These are phyloP conservation scores for Rachicladosporium sp. DNA, from an alignment of 2,329 filamentous ascomycete species.

Conservation along the genomic window DNA sequence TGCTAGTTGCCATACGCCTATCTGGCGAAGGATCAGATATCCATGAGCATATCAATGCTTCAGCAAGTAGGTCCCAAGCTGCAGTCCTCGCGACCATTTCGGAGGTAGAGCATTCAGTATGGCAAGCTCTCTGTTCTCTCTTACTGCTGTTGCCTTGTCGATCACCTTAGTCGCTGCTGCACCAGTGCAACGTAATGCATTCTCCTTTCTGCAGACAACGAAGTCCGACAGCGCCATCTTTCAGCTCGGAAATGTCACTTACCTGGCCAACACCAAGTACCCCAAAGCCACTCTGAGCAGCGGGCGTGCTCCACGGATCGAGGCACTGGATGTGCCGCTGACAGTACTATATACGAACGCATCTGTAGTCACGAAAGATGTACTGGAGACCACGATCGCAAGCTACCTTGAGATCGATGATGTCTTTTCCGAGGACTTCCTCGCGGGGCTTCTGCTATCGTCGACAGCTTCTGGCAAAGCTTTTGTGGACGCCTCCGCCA, in stretches of 20 bases:
- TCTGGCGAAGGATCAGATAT: too few relatives aligned
- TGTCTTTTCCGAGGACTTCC: constrained; percentile 26
- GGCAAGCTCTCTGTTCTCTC: too few relatives aligned
- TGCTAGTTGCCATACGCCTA: too few relatives aligned
- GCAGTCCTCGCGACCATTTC: too few relatives aligned
- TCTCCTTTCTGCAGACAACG: not conserved
- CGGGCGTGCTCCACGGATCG: not conserved
- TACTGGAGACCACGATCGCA: constrained; percentile 19
- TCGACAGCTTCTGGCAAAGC: constrained; percentile 14
- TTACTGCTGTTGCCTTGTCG: too few relatives aligned
- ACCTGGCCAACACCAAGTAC: constrained; percentile 24
- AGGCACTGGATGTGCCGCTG: constrained; percentile 9
- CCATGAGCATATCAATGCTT: too few relatives aligned
- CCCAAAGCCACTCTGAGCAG: constrained; percentile 14
- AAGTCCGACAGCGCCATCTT: constrained; percentile 26
- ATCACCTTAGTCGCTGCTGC: too few relatives aligned
- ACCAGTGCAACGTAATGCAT: not conserved
- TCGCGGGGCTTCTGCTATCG: constrained; percentile 22
- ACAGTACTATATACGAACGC: constrained; percentile 22
- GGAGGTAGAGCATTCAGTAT: too few relatives aligned
- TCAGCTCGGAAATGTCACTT: constrained; percentile 25
- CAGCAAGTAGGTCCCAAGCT: too few relatives aligned
- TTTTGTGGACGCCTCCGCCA: constrained; percentile 13
- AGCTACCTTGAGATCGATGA: constrained; percentile 25
- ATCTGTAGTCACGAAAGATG: constrained; percentile 17